Percentiles rank a stretch among this genome's conserved stretches.
These are phyloP conservation scores for Penicillium coprophilum DNA, from an alignment of 495 filamentous ascomycete genomes.

Conservation along the genomic window DNA sequence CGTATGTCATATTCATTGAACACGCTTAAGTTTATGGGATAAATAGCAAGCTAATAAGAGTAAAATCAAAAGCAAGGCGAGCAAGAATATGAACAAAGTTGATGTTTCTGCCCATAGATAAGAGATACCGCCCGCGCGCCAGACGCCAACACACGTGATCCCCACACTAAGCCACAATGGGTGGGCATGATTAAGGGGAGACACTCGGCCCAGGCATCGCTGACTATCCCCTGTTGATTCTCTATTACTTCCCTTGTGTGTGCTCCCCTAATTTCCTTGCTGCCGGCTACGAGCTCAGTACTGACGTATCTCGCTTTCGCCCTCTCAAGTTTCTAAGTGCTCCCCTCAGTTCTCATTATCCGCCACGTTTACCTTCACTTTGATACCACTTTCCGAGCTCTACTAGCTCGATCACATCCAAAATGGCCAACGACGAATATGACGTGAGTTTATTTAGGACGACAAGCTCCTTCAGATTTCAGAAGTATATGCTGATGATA, in stretches of 20 bases:
- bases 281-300: background rate
- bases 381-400: constrained; percentile 18
- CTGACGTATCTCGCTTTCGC: constrained; percentile 2
- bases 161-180: constrained; percentile 24
- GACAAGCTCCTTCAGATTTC: background rate
- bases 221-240: constrained; percentile 28
- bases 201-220: constrained; percentile 34
- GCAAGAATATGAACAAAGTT: background rate
- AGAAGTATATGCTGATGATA: constrained; percentile 17
- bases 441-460: constrained; percentile 68
- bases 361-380: constrained; percentile 26
- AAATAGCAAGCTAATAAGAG: background rate
- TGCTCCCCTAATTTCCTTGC: constrained; percentile 18
- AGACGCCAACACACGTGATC: constrained; percentile 30
- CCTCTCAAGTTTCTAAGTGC: background rate
- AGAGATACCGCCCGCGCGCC: constrained; percentile 13
- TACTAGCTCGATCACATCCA: constrained; percentile 16
- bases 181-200: constrained; percentile 20
- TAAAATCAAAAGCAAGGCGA: background rate
- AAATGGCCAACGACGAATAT: constrained; percentile 99
- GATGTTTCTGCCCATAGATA: constrained; percentile 4
- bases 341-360: constrained; percentile 13
- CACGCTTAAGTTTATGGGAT: background rate
- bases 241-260: constrained; percentile 27
- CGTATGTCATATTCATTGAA: background rate